These are phyloP conservation scores for Metarhizium brunneum DNA, from an alignment of 2,329 filamentous ascomycete genomes.

Conservation along the genomic window DNA sequence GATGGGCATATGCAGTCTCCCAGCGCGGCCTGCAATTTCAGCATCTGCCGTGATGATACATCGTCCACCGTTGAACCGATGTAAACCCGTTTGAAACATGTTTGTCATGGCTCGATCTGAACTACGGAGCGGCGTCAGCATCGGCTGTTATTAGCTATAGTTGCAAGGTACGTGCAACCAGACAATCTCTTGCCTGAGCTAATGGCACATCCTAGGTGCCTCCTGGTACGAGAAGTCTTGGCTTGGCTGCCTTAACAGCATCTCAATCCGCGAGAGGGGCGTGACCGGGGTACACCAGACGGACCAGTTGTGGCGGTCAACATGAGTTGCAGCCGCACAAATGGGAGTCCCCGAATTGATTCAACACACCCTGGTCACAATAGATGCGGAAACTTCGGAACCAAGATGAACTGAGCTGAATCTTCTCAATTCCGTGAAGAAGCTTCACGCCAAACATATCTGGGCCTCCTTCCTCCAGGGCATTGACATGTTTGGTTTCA, in stretches of 20 bases:
- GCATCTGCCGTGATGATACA: background rate
- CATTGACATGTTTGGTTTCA: too few species aligned
- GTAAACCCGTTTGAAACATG: background rate
- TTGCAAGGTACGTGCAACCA: too few species aligned
- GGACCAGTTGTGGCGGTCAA: background rate
- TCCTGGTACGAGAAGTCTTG: background rate
- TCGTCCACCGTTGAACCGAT: background rate
- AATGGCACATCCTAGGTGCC: background rate
- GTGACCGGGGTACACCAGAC: background rate
- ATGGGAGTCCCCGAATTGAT: background rate
- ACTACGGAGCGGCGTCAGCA: background rate
- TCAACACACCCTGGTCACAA: background rate
- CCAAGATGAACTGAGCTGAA: too few species aligned
- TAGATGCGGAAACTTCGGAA: background rate
- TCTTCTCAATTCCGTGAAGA: too few species aligned
- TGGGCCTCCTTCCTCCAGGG: too few species aligned
- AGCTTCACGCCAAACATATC: too few species aligned
- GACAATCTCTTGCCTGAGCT: background rate
- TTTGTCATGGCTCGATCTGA: background rate
- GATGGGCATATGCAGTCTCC: background rate
- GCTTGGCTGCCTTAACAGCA: background rate
- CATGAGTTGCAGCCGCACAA: background rate
- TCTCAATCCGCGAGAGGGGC: background rate
- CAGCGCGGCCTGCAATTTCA: background rate
- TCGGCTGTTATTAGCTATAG: too few species aligned